A percentile compares a stretch with the other conserved stretches of the same genome.
phyloP scores from a whole-genome alignment of 108 stramenopile genomes.

The Phaeodactylum tricornutum region DNA sequence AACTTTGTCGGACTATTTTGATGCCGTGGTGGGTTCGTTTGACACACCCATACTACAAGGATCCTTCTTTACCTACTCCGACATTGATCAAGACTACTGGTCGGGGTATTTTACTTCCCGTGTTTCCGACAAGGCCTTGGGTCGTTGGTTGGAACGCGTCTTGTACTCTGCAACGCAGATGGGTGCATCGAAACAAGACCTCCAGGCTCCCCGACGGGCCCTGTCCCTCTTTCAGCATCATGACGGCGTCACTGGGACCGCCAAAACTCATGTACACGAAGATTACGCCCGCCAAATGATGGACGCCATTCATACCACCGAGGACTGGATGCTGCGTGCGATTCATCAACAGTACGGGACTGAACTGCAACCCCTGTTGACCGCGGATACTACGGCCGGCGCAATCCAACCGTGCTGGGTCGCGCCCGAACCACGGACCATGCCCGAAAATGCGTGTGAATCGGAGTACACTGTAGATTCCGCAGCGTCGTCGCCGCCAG shows the following conservation, averaged over 20 bases:
- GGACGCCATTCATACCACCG: slow-evolving; percentile 18
- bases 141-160: slow-evolving; percentile 44
- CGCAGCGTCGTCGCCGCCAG: too few species aligned
- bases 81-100: slow-evolving; percentile 55
- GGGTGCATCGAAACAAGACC: slow-evolving; percentile 26
- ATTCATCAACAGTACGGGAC: background rate
- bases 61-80: slow-evolving; percentile 50
- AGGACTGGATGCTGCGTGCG: slow-evolving; percentile 24
- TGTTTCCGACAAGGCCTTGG: slow-evolving; percentile 50
- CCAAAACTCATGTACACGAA: slow-evolving; percentile 36
- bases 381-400: background rate
- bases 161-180: slow-evolving; percentile 32
- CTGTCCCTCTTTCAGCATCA: slow-evolving; percentile 54
- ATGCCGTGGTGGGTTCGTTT: slow-evolving; percentile 32
- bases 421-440: slow-evolving; percentile 23
- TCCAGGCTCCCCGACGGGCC: slow-evolving; percentile 35
- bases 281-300: slow-evolving; percentile 45
- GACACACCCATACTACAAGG: slow-evolving; percentile 41
- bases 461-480: slow-evolving; percentile 10
- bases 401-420: slow-evolving; percentile 26
- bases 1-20: slow-evolving; percentile 44
- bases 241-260: slow-evolving; percentile 56
- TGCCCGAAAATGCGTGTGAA: slow-evolving; percentile 28
- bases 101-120: slow-evolving; percentile 57
- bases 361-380: background rate